A percentile compares a stretch with the other conserved stretches of the same genome.
Evolutionary conservation across 768 basidiomycete genomes (phyloP).

Genomic region (Obba rivulosa): DNA sequence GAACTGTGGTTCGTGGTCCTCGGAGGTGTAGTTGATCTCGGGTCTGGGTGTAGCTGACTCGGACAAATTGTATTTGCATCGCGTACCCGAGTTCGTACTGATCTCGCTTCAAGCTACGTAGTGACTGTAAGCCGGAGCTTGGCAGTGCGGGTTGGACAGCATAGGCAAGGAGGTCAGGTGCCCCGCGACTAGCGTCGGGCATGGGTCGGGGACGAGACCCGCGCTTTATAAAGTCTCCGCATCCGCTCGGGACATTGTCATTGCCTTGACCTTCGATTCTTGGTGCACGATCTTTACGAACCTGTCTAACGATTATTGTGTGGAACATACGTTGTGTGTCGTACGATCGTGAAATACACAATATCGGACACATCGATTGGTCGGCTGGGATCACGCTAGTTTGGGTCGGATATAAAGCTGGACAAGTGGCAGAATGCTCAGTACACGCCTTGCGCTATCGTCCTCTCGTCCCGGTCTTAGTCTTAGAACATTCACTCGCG

Average conservation of each 20-base stretch:
- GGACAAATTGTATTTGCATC: not conserved
- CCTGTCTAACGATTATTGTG: no score
- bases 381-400: slow-evolving; percentile 10
- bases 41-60: not conserved
- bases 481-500: slow-evolving; percentile 19
- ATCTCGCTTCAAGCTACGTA: no score
- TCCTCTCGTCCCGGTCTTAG: slow-evolving; percentile 34
- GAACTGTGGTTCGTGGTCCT: slow-evolving; percentile 79
- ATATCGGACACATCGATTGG: slow-evolving; percentile 11
- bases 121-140: no score
- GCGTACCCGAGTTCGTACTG: no score
- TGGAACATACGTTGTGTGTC: slow-evolving; percentile 4
- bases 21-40: slow-evolving; percentile 53
- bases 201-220: no score
- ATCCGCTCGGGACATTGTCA: no score
- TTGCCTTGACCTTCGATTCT: no score
- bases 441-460: slow-evolving; percentile 17
- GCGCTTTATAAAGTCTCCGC: no score
- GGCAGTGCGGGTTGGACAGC: no score
- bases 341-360: slow-evolving; percentile 16
- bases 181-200: no score
- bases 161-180: no score
- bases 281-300: no score
- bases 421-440: slow-evolving; percentile 9
- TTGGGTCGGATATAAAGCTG: slow-evolving; percentile 14